A percentile compares a stretch with the other conserved stretches of the same genome.
phyloP scores from a whole-genome alignment of 1,284 basidiomycete genomes.

The Naganishia albida region DNA sequence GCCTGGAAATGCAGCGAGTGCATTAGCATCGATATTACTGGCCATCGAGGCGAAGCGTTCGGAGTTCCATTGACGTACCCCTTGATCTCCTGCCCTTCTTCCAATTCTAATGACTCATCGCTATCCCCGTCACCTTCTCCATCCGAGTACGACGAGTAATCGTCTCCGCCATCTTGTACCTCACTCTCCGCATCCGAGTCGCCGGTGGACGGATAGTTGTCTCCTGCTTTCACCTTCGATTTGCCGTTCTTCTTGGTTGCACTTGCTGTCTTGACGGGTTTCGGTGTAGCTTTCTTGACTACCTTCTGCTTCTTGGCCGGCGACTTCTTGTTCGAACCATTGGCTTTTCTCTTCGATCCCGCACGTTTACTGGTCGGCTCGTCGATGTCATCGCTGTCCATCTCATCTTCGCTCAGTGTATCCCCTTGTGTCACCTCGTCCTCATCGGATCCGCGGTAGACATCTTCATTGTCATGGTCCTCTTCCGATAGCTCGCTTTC shows the following conservation, averaged over 20 bases:
- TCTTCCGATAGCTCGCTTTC: slow-evolving; percentile 1
- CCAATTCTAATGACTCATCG: slow-evolving; percentile 66
- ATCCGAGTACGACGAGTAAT: slow-evolving; percentile 39
- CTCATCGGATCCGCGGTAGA: background rate
- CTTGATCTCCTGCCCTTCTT: slow-evolving; percentile 58
- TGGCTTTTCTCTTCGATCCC: slow-evolving; percentile 29
- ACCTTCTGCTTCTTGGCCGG: slow-evolving; percentile 28
- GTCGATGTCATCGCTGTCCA: slow-evolving; percentile 35
- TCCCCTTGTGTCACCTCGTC: slow-evolving; percentile 32
- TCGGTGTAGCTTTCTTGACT: background rate
- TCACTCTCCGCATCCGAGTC: slow-evolving; percentile 27
- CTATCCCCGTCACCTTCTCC: slow-evolving; percentile 54
- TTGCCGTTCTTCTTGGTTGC: slow-evolving; percentile 34
- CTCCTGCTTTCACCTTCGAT: background rate
- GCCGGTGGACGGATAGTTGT: slow-evolving; percentile 7
- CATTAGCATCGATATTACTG: background rate
- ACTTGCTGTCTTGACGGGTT: slow-evolving; percentile 7
- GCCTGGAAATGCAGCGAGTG: slow-evolving; percentile 49
- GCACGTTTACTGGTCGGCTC: slow-evolving; percentile 31
- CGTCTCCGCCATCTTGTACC: slow-evolving; percentile 44
- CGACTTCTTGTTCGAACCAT: slow-evolving; percentile 15
- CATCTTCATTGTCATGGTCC: slow-evolving; percentile 11
- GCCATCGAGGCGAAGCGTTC: background rate
- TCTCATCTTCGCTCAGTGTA: slow-evolving; percentile 32
- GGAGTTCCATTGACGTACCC: slow-evolving; percentile 20